A percentile compares a stretch with the other conserved stretches of the same genome.
phyloP scores from a whole-genome alignment of 768 basidiomycete genomes.

The Pleurotus tuoliensis region DNA sequence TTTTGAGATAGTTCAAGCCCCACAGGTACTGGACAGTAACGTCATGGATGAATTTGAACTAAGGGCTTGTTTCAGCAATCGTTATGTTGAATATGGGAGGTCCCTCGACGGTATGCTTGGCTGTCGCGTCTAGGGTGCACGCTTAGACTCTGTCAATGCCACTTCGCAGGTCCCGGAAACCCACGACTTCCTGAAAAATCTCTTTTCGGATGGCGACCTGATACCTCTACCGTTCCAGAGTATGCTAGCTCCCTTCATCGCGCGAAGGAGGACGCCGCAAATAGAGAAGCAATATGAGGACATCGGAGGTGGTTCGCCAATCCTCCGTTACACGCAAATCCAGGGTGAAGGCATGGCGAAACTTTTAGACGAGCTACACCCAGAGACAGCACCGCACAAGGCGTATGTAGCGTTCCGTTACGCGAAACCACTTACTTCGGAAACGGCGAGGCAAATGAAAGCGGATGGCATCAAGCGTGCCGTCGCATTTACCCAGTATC shows the following conservation, averaged over 20 bases:
- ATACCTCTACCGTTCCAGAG: slow-evolving; percentile 94
- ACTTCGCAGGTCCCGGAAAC: slow-evolving; percentile 79
- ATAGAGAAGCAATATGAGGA: slow-evolving; percentile 93
- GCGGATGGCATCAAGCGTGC: slow-evolving; percentile 89
- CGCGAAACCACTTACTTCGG: slow-evolving; percentile 82
- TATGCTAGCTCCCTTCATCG: slow-evolving; percentile 83
- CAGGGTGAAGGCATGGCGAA: slow-evolving; percentile 91
- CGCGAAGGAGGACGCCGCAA: slow-evolving; percentile 81
- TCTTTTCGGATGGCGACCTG: slow-evolving; percentile 90
- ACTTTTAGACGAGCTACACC: slow-evolving; percentile 92
- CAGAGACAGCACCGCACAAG: slow-evolving; percentile 92
- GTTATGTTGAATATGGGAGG: slow-evolving; percentile 99
- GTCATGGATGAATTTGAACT: slow-evolving; percentile 7
- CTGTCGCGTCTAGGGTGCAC: neutral
- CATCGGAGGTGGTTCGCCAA: slow-evolving; percentile 97
- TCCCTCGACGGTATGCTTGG: slow-evolving; percentile 71
- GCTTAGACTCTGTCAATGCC: neutral
- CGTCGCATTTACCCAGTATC: slow-evolving; percentile 96
- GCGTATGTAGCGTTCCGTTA: slow-evolving; percentile 95
- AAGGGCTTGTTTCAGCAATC: slow-evolving; percentile 46
- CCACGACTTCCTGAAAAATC: slow-evolving; percentile 84
- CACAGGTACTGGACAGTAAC: slow-evolving; percentile 43
- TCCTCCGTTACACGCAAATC: slow-evolving; percentile 80
- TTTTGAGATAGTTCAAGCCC: slow-evolving; percentile 35
- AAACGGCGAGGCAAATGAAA: slow-evolving; percentile 79